Base-by-base conservation (phyloP, 805 yeast genomes). In the Metschnikowia kofuensis region DNA sequence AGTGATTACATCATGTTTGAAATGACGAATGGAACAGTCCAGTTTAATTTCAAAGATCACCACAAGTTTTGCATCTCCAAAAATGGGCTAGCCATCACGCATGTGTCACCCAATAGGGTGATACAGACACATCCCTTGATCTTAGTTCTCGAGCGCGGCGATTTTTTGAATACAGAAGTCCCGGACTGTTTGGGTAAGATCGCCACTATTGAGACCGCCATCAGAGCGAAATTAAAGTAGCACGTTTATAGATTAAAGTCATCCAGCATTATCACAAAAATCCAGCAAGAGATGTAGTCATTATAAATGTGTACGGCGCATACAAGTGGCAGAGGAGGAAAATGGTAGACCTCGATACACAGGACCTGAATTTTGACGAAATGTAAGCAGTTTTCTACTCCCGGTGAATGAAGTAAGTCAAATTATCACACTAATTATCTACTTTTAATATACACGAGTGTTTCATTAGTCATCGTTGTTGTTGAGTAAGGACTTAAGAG, bases 41-140 rank as follows among this genome's bases (percentile, higher is more conserved):
- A 94, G 67, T 91, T 91, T 72, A 94, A 94, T 69, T 94, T 94
- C 70, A 86, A 86, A 65, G 98, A 94, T 69, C 99, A 94, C 63
- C 91, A 87, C 68, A 94, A 94, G 69, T 70, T 91, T 47, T 84
- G 95, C 50, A 66, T 92, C 36, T 85, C 91, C 39, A 84, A 84
- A 57, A 75, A 80, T 47, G 97, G 96, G 21, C 76, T 79, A 51
- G 81, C 82, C 40, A 77, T 92, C 15, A 87, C 95, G 28, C 89
- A 89, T 59, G 84, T 92, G 45, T 87, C 91, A 3, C 91, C 94
- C 35, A 77, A 79, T 49, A 81, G 89, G 61, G 80, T 80, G 48
- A 83, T 87, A 47, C 83, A 82, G 63, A 85, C 92, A 2, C 80
- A 79, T 55, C 83, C 85, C 34, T 83, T 61, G 74, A 61, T 69